phyloP scores from a whole-genome alignment of 106 monocot species.

The Platanthera zijinensis region DNA sequence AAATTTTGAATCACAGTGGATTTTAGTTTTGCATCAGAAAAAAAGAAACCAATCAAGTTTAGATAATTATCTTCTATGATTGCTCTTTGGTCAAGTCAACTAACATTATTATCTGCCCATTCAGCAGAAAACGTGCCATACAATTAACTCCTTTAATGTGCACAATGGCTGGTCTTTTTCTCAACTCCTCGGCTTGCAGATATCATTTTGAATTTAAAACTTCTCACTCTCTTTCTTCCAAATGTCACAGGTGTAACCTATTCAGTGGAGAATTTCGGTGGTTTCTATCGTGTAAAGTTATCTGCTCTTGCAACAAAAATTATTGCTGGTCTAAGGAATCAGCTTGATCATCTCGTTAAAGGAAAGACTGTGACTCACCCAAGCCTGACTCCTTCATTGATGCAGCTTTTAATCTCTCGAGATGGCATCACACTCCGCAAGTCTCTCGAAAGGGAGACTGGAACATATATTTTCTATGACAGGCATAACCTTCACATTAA shows the following conservation, averaged over 20 bases:
- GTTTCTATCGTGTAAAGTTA: constrained; percentile 43
- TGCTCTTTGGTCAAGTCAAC: too few species aligned
- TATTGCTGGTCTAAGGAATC: constrained; percentile 67
- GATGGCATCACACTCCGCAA: constrained; percentile 49
- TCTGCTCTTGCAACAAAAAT: constrained; percentile 64
- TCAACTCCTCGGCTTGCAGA: not conserved
- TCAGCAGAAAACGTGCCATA: too few species aligned
- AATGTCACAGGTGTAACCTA: constrained; percentile 29
- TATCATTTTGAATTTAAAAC: not conserved
- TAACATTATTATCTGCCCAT: too few species aligned
- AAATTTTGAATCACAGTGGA: too few species aligned
- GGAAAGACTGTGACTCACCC: constrained; percentile 60
- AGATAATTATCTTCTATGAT: too few species aligned
- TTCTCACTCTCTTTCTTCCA: not conserved
- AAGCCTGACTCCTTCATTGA: constrained; percentile 24
- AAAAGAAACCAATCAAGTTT: too few species aligned
- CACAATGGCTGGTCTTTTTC: not conserved
- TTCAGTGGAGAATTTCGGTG: constrained; percentile 34
- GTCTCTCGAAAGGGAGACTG: constrained; percentile 50
- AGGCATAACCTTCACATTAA: constrained; percentile 43
- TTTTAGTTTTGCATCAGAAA: too few species aligned
- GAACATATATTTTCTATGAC: constrained; percentile 63
- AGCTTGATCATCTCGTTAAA: constrained; percentile 59
- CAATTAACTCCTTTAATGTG: too few species aligned
- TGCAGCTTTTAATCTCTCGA: constrained; percentile 41